These are phyloP conservation scores for Skeletonema marinoi DNA, from an alignment of 108 stramenopile genomes.

Conservation along the genomic window DNA sequence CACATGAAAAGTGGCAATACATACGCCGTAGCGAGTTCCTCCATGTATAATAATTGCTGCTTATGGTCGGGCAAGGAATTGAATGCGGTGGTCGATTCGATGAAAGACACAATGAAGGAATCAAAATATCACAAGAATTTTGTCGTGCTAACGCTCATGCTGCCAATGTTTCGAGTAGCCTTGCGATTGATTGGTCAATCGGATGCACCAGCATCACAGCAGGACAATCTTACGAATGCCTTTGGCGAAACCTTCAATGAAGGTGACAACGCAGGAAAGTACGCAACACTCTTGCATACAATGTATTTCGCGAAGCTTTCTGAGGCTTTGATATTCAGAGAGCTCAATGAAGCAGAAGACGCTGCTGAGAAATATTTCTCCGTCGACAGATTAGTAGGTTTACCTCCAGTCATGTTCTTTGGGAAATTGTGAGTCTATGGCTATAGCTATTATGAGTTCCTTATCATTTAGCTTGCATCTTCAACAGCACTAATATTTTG, in stretches of 20 bases:
- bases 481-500: background rate
- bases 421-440: background rate
- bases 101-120: background rate
- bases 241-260: background rate
- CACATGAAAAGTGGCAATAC: conserved; percentile 9
- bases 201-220: background rate
- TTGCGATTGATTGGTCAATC: background rate
- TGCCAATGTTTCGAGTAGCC: background rate
- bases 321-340: background rate
- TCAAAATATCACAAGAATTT: background rate
- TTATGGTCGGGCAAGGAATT: conserved; percentile 17
- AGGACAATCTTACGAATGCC: background rate
- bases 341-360: background rate
- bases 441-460: too few species aligned
- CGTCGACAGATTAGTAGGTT: background rate
- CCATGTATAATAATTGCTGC: background rate
- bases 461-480: background rate
- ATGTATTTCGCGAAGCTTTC: too few species aligned
- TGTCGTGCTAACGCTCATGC: background rate
- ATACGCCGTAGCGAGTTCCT: conserved; percentile 1
- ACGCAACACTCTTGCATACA: too few species aligned
- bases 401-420: background rate
- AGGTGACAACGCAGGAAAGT: background rate
- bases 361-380: background rate
- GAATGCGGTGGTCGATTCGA: background rate